Base-by-base conservation (phyloP, 345 rosid species). In the Euphorbia pulcherrima region DNA sequence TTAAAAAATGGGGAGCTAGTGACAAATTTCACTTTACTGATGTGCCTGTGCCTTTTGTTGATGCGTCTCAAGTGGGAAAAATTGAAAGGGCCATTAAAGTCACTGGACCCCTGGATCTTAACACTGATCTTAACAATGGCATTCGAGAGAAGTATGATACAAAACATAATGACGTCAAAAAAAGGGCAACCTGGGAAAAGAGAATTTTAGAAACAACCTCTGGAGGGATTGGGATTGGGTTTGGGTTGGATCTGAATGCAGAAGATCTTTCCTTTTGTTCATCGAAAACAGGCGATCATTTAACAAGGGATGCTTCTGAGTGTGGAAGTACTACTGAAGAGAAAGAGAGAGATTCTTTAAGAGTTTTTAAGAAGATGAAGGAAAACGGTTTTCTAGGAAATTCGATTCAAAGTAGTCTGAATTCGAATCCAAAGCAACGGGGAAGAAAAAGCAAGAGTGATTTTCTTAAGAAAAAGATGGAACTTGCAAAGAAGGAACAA, bases 351-450 rank as follows among this genome's bases (percentile, higher is more conserved):
- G 95, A 91, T 79, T 64, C 96, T 0, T 70, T 91, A 73, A 83
- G 75, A 72, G 47, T 84, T 46, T 91, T 96, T 97, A 81, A 83
- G 77, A 89, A 82, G 74, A 89, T 94, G 97, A 94, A 91, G 77
- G 86, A 83, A 65, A 94, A 88, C 13, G 97, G 97, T 23, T 94
- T 86, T 73, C 82, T 93, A 60, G 90, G 92, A 56, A 74, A 82
- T 64, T 76, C 85, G 11, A 68, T 75, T 61, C 84, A 82, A 67
- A 82, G 69, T 61, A 60, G 79, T 64, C 23, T 75, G 41, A 46
- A 70, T 79, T 40, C 86, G 84, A 14, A 73, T 79, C 97, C 87
- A 8, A 94, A 91, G 79, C 89, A 84, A 71, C 89, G 86, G 0
- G 83, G 83, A 70, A 80, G 77, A 79, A 91, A 84, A 75, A 74